Evolutionary conservation across 2,329 filamentous ascomycete genomes (phyloP).

Genomic region (Fusarium concolor): DNA sequence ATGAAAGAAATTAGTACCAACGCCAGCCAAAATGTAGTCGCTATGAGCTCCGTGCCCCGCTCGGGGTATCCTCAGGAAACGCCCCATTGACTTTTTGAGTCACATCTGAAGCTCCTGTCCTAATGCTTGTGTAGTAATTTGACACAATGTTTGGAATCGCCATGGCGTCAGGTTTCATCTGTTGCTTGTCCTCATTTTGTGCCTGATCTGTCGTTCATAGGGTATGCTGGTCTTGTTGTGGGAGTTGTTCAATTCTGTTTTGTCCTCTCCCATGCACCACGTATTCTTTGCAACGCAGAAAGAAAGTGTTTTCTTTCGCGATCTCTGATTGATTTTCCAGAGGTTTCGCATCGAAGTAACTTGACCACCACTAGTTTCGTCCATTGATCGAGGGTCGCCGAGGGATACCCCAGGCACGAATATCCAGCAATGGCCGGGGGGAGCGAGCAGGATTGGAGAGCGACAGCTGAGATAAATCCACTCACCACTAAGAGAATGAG

Average conservation of each 20-base stretch:
- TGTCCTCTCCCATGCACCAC: background rate
- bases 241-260: background rate
- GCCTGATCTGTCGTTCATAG: background rate
- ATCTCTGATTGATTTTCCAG: too few relatives aligned
- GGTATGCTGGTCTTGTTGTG: background rate
- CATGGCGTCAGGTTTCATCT: background rate
- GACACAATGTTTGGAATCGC: background rate
- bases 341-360: background rate
- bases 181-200: background rate
- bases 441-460: constrained; percentile 12
- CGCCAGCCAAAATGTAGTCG: constrained; percentile 22
- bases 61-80: constrained; percentile 16
- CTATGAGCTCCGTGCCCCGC: constrained; percentile 39
- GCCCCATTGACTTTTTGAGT: constrained; percentile 4
- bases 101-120: background rate
- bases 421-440: background rate
- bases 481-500: constrained; percentile 58
- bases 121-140: background rate
- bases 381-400: background rate
- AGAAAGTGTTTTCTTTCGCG: too few relatives aligned
- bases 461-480: constrained; percentile 23
- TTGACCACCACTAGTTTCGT: background rate
- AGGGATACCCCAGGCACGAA: background rate
- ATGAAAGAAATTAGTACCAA: constrained; percentile 39
- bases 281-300: background rate